phyloP scores from a whole-genome alignment of 2,329 filamentous ascomycete species.

The Coniochaeta pulveracea region DNA sequence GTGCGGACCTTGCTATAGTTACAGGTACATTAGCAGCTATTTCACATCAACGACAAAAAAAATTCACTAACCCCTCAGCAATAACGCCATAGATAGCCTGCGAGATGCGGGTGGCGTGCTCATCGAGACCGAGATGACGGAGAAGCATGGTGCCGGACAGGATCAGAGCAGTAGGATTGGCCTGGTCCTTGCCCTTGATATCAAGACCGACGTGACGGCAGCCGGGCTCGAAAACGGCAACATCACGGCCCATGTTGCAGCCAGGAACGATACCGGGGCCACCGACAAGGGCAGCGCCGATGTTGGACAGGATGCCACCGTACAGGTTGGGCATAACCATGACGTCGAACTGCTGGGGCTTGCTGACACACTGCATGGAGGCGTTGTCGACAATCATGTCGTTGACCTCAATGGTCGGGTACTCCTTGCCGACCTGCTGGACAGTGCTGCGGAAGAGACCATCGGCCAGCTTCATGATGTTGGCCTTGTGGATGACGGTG shows the following conservation, averaged over 20 bases:
- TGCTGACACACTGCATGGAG: conserved; percentile 96
- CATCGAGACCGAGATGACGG: conserved; percentile 90
- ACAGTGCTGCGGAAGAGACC: conserved; percentile 98
- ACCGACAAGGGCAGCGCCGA: conserved; percentile 91
- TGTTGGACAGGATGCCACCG: conserved; percentile 97
- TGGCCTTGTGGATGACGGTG: conserved; percentile 99
- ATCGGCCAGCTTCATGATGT: conserved; percentile 99
- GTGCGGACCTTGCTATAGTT: conserved; percentile 66
- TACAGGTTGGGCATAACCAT: conserved; percentile 99
- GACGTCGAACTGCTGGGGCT: conserved; percentile 96
- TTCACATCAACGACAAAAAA: background rate
- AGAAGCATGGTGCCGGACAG: conserved; percentile 95
- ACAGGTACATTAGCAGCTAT: conserved; percentile 25
- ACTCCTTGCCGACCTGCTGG: conserved; percentile 86
- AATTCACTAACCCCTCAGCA: conserved; percentile 63
- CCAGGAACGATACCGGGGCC: conserved; percentile 94
- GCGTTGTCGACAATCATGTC: conserved; percentile 99
- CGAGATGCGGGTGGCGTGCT: conserved; percentile 97
- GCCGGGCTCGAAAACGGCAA: conserved; percentile 96
- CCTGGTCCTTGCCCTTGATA: conserved; percentile 99
- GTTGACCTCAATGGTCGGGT: conserved; percentile 88
- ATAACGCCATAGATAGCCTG: conserved; percentile 72
- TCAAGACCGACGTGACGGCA: conserved; percentile 99
- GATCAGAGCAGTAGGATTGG: conserved; percentile 92
- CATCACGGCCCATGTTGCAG: conserved; percentile 98